phyloP scores from a whole-genome alignment of 2,329 filamentous ascomycete species.

The Epichloe brachyelytri region DNA sequence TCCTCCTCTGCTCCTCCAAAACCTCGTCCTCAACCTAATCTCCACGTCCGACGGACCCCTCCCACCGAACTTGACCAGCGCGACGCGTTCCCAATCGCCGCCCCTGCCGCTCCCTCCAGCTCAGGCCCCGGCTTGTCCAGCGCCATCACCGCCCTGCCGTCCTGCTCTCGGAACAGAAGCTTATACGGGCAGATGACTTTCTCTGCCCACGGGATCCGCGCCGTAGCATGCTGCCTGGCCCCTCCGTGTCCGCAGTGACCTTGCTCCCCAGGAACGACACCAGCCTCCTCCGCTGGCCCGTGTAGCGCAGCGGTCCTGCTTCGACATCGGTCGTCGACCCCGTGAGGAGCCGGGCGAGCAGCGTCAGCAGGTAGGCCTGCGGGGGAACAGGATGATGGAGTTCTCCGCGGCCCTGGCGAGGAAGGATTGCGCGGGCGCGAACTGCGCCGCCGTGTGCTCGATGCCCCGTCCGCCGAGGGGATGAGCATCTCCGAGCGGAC shows the following conservation, averaged over 20 bases:
- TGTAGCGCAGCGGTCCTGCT: constrained; percentile 21
- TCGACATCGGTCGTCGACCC: constrained; percentile 12
- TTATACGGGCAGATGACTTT: constrained; percentile 47
- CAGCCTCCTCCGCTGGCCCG: constrained; percentile 37
- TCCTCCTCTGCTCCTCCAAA: constrained; percentile 29
- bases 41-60: constrained; percentile 40
- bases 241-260: constrained; percentile 28
- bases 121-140: constrained; percentile 47
- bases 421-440: constrained; percentile 60
- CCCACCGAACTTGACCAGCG: constrained; percentile 40
- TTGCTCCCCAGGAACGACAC: constrained; percentile 36
- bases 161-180: constrained; percentile 30
- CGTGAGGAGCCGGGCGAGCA: constrained; percentile 41
- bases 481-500: constrained; percentile 39
- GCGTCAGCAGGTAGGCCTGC: constrained; percentile 61
- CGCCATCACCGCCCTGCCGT: constrained; percentile 37
- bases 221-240: constrained; percentile 27
- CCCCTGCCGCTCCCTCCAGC: constrained; percentile 32
- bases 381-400: constrained; percentile 77
- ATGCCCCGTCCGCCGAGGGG: constrained; percentile 59
- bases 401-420: constrained; percentile 47
- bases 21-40: constrained; percentile 37
- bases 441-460: constrained; percentile 61
- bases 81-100: constrained; percentile 47
- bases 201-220: constrained; percentile 40